Base-by-base conservation (phyloP, 2,329 filamentous ascomycete genomes). In the Ascochyta clinopodiicola region DNA sequence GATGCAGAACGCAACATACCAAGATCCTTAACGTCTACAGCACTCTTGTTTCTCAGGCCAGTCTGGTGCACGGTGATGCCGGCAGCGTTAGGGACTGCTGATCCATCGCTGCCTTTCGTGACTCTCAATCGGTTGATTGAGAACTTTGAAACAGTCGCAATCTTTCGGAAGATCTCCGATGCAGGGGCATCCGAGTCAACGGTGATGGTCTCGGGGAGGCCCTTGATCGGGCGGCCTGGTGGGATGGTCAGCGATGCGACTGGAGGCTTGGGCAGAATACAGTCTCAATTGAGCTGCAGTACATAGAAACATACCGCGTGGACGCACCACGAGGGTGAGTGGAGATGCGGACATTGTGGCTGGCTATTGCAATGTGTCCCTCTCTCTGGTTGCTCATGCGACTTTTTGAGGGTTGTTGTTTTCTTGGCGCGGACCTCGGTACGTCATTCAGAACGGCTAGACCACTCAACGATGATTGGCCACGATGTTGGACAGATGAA, bases 1-100 rank as follows among this genome's bases (percentile, higher is more conserved):
- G 6, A 21, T 9, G 29, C 25, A 47, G 19, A 42, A 39, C 22
- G 32, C 46, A 38, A 19, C 57, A 42, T 84, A 94, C 92, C 95
- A 27, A 99, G 83, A 74, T 99, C 94, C 80, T 99, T 98, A 61
- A 98, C 90, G 65, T 95, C 86, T 44, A 99, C 77, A 19, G 81
- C 80, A 61, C 84, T 85, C 65, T 83, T 81, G 62, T 87, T 81
- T 50, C 80, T 78, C 40, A 89, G 74, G 13, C 85, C 85, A 3
- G 81, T 83, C 39, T 80, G 78, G 58, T 82, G 75, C 34, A 88
- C 74, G 2, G 80, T 84, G 13, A 79, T 75, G 48, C 81, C 78
- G 51, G 79, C 77, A 49, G 76, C 78, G 65, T 87, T 88, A 48
- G 82, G 79, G 13, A 89, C 76, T 37, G 82, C 71, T 36, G 78